Percentiles rank a stretch among this genome's conserved stretches.
phyloP scores from a whole-genome alignment of 768 basidiomycete genomes.

The Suillus fuscotomentosus region DNA sequence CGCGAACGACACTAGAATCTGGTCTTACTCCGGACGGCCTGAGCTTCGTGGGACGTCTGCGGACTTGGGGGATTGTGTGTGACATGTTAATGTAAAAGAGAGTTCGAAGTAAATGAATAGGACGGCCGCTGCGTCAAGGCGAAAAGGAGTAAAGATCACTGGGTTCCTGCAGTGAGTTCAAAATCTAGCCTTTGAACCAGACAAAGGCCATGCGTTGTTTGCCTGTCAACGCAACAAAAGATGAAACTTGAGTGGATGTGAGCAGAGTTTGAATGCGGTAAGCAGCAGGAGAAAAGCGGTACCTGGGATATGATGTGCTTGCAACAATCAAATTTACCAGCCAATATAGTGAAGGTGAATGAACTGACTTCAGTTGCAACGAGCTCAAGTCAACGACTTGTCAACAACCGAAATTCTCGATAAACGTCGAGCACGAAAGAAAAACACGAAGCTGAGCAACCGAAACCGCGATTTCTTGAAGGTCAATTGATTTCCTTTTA shows the following conservation, averaged over 20 bases:
- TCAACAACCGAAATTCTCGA: not conserved
- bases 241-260: not conserved
- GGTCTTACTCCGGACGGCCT: constrained; percentile 28
- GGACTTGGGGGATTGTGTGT: constrained; percentile 18
- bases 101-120: constrained; percentile 16
- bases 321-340: not conserved
- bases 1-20: constrained; percentile 60
- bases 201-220: constrained; percentile 24
- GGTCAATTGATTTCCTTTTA: not conserved
- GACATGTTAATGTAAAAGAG: constrained; percentile 19
- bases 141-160: constrained; percentile 3
- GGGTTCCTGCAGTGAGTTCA: constrained; percentile 11
- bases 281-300: not conserved
- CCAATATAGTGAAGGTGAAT: not conserved
- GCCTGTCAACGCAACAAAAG: constrained; percentile 6
- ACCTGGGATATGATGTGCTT: constrained; percentile 2
- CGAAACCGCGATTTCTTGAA: constrained; percentile 1
- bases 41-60: constrained; percentile 27
- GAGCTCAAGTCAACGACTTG: not conserved
- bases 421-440: not conserved
- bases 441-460: constrained; percentile 4
- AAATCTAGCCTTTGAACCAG: constrained; percentile 6
- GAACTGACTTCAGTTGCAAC: not conserved
- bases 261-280: not conserved
- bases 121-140: constrained; percentile 7